Evolutionary conservation across 352 stramenopile species (phyloP).

Genomic region (Phytophthora hibernalis): DNA sequence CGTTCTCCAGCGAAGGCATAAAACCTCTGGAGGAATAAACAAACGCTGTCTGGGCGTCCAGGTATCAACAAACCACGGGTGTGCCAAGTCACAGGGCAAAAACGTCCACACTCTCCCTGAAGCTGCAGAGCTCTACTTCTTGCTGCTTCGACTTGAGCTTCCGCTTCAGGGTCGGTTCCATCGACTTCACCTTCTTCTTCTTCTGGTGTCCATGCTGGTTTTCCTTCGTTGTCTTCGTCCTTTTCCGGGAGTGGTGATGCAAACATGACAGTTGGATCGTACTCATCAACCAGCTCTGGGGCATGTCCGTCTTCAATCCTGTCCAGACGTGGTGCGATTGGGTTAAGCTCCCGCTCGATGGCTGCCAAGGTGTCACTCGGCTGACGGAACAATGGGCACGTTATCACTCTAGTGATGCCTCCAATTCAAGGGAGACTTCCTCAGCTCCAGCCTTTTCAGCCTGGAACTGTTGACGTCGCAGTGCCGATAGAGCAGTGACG

Average conservation of each 20-base stretch:
- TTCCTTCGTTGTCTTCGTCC: conserved; percentile 16
- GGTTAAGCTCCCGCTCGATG: conserved; percentile 45
- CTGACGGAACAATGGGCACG: conserved; percentile 32
- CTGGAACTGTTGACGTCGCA: conserved; percentile 44
- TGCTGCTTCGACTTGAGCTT: conserved; percentile 26
- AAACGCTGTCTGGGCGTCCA: conserved; percentile 46
- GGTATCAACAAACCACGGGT: conserved; percentile 48
- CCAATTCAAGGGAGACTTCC: conserved; percentile 25
- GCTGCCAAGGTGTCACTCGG: conserved; percentile 41
- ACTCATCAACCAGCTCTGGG: conserved; percentile 30
- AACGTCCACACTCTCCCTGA: conserved; percentile 64
- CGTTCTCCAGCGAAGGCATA: conserved; percentile 62
- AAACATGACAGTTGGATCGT: conserved; percentile 45
- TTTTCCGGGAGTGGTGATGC: conserved; percentile 23
- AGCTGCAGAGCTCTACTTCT: conserved; percentile 21
- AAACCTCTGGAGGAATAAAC: conserved; percentile 50
- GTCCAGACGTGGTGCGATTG: conserved; percentile 55
- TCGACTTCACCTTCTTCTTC: conserved; percentile 13
- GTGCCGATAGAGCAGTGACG: conserved; percentile 12
- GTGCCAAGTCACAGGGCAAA: conserved; percentile 70
- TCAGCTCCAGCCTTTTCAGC: conserved; percentile 23
- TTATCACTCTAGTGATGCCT: conserved; percentile 24
- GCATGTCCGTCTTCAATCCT: conserved; percentile 48
- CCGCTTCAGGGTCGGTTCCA: conserved; percentile 11
- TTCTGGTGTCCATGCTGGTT: not conserved